A percentile compares a stretch with the other conserved stretches of the same genome.
Conservation (phyloP, 2,329 filamentous ascomycete genomes). For the Stromatinia cepivora region DNA sequence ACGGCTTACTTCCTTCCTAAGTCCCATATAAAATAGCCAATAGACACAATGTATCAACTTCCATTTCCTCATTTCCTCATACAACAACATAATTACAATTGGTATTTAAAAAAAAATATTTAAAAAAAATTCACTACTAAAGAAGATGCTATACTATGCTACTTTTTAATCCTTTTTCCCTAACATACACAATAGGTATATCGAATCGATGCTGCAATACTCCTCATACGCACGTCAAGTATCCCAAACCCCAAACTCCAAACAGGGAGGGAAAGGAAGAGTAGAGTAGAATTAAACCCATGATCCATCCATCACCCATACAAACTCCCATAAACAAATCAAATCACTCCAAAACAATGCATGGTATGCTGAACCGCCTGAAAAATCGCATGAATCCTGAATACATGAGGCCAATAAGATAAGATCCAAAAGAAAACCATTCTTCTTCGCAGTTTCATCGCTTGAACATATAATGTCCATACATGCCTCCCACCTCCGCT, state of each 20-base stretch:
- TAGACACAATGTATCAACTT: background rate
- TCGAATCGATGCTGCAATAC: background rate
- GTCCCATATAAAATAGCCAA: background rate
- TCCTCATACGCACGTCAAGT: background rate
- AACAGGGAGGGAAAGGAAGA: background rate
- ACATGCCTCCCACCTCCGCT: conserved; percentile 58
- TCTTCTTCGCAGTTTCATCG: conserved; percentile 21
- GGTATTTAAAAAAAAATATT: too few relatives aligned
- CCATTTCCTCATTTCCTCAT: too few relatives aligned
- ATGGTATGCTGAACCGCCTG: conserved; percentile 6
- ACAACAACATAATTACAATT: background rate
- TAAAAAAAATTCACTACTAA: too few relatives aligned
- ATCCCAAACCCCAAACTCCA: background rate
- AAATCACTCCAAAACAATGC: background rate
- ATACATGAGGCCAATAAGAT: background rate
- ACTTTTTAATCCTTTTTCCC: background rate
- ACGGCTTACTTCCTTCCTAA: background rate
- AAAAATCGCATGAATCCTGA: background rate
- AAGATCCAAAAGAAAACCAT: background rate
- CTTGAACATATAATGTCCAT: conserved; percentile 61
- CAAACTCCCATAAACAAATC: background rate
- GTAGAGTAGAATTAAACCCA: conserved; percentile 7
- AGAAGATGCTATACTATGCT: background rate
- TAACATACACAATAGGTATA: background rate
- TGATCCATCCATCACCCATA: background rate